Percentiles rank a stretch among this genome's conserved stretches.
These are phyloP conservation scores for Colletotrichum caudatum DNA, from an alignment of 2,329 filamentous ascomycete genomes.

Conservation along the genomic window DNA sequence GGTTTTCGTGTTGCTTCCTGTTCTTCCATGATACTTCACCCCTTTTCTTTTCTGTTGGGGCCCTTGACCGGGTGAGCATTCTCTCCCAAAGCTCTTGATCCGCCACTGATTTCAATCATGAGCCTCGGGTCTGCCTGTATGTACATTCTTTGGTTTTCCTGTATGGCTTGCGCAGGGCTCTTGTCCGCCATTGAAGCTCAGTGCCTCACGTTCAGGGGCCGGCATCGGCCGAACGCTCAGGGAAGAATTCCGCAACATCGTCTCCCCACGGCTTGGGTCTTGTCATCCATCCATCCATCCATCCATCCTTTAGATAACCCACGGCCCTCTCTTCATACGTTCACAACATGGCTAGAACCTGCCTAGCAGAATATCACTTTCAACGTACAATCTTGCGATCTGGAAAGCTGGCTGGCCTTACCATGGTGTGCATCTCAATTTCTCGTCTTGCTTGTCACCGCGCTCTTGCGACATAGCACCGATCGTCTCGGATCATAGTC, in stretches of 20 bases:
- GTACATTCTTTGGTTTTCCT: neutral
- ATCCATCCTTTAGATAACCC: neutral
- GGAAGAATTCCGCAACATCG: neutral
- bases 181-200: neutral
- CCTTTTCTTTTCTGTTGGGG: constrained; percentile 30
- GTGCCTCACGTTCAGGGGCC: neutral
- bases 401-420: neutral
- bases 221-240: constrained; percentile 6
- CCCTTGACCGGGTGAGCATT: neutral
- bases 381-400: neutral
- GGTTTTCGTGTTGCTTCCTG: neutral
- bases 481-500: neutral
- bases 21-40: neutral
- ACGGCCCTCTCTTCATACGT: neutral
- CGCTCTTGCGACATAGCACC: neutral
- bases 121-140: neutral
- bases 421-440: neutral
- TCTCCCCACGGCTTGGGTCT: neutral
- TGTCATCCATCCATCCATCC: too few species aligned
- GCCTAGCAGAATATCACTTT: neutral
- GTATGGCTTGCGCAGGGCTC: neutral
- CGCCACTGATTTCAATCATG: neutral
- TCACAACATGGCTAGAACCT: too few species aligned
- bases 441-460: neutral
- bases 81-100: neutral